These are phyloP conservation scores for Hibiscus syriacus DNA, from an alignment of 345 rosid genomes.

Conservation along the genomic window DNA sequence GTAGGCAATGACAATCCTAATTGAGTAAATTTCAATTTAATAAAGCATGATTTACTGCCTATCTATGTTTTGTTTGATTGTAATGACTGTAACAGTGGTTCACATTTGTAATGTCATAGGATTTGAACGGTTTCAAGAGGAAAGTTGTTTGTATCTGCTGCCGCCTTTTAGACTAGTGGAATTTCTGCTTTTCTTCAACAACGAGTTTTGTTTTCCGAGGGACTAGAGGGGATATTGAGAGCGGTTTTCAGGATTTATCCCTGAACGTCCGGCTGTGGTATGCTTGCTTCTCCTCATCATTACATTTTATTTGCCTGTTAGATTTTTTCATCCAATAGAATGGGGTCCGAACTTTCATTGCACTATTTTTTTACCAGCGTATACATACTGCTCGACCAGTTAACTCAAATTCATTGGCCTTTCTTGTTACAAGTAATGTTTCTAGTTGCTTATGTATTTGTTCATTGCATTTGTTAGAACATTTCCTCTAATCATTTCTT, in stretches of 20 bases:
- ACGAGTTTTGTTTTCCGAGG: slow-evolving; percentile 66
- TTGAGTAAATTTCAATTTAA: too few relatives aligned
- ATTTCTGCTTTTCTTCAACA: slow-evolving; percentile 1
- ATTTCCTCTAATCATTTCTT: not conserved
- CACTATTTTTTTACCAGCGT: slow-evolving; percentile 25
- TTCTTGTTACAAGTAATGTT: too few relatives aligned
- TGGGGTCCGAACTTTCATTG: not conserved
- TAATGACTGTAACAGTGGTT: too few relatives aligned
- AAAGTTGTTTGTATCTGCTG: not conserved
- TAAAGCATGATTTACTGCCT: too few relatives aligned
- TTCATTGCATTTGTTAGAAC: not conserved
- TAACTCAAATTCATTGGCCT: slow-evolving; percentile 56
- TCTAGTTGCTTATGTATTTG: slow-evolving; percentile 1
- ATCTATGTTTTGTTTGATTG: too few relatives aligned
- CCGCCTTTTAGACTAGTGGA: too few relatives aligned
- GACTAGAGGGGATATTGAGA: slow-evolving; percentile 52
- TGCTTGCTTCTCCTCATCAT: too few relatives aligned
- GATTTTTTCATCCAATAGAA: not conserved
- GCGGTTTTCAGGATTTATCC: too few relatives aligned
- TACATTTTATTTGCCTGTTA: not conserved
- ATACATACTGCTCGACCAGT: slow-evolving; percentile 51
- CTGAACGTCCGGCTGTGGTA: too few relatives aligned
- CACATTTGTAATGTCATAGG: slow-evolving; percentile 10
- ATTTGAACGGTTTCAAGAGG: slow-evolving; percentile 13
- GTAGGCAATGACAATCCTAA: not conserved